These are phyloP conservation scores for Colletotrichum cordylinicola DNA, from an alignment of 2,329 filamentous ascomycete genomes.

Conservation along the genomic window DNA sequence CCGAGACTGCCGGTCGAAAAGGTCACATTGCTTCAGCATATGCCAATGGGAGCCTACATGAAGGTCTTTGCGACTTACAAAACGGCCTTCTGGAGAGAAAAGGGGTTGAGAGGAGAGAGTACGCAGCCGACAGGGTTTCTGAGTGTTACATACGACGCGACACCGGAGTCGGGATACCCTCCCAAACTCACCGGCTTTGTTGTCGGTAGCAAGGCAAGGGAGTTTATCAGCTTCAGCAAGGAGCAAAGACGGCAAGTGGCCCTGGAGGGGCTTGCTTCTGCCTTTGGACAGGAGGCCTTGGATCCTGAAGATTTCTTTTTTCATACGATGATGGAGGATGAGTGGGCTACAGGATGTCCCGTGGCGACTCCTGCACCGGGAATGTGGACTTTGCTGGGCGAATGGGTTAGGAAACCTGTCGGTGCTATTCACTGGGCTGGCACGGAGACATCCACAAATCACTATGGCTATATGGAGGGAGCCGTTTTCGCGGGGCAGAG, in stretches of 20 bases:
- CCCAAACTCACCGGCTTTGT: conserved; percentile 20
- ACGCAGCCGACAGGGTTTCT: conserved; percentile 5
- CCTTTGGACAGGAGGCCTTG: conserved; percentile 21
- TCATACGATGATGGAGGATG: conserved; percentile 21
- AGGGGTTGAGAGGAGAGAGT: conserved; percentile 17
- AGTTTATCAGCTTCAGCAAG: conserved; percentile 11
- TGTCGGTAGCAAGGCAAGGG: conserved; percentile 12
- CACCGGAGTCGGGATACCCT: not conserved
- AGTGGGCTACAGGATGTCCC: conserved; percentile 16
- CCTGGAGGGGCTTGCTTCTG: conserved; percentile 19
- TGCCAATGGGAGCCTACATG: conserved; percentile 16
- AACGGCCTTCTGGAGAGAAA: conserved; percentile 19
- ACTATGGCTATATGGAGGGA: conserved; percentile 17
- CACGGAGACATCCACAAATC: conserved; percentile 18
- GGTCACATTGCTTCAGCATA: conserved; percentile 9
- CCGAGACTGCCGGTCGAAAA: conserved; percentile 20
- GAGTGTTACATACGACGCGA: conserved; percentile 10
- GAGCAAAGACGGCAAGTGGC: conserved; percentile 17
- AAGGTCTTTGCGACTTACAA: conserved; percentile 22
- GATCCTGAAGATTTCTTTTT: conserved; percentile 19
- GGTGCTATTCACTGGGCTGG: conserved; percentile 17
- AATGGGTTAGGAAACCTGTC: conserved; percentile 20
- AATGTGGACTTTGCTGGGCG: conserved; percentile 21
- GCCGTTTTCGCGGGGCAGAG: conserved; percentile 17
- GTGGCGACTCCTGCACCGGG: conserved; percentile 17